phyloP scores from a whole-genome alignment of 345 rosid species.

The Syzygium aqueum region DNA sequence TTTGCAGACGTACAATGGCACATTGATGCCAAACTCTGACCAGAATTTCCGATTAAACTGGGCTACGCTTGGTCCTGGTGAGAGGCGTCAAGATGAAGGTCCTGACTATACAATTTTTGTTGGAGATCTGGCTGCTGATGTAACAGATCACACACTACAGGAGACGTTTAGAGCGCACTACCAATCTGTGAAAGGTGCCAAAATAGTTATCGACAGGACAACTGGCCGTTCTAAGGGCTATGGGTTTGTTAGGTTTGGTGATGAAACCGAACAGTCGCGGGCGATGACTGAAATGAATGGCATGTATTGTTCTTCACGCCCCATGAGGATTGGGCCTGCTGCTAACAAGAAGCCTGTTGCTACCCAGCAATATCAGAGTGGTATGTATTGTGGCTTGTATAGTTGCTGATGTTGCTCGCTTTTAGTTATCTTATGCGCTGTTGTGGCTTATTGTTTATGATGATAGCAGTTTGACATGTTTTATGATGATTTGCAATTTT shows the following conservation, averaged over 20 bases:
- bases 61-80: constrained; percentile 88
- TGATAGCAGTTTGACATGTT: neutral
- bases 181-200: constrained; percentile 78
- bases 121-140: constrained; percentile 93
- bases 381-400: constrained; percentile 25
- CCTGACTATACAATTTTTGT: constrained; percentile 80
- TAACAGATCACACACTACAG: constrained; percentile 61
- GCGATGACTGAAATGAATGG: constrained; percentile 99
- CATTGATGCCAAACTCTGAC: constrained; percentile 64
- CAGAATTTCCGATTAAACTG: constrained; percentile 82
- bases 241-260: constrained; percentile 89
- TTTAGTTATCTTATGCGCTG: neutral
- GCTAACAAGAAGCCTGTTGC: constrained; percentile 63
- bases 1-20: constrained; percentile 71
- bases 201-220: constrained; percentile 79
- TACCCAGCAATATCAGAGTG: constrained; percentile 60
- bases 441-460: neutral
- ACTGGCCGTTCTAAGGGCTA: constrained; percentile 96
- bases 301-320: constrained; percentile 66
- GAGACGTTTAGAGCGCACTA: constrained; percentile 66
- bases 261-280: constrained; percentile 72
- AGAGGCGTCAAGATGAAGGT: constrained; percentile 80
- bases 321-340: constrained; percentile 94
- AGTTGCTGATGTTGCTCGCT: neutral
- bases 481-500: neutral